Percentiles rank a stretch among this genome's conserved stretches.
Conservation (phyloP, 2,329 filamentous ascomycete genomes). For the Pseudopithomyces maydicus region DNA sequence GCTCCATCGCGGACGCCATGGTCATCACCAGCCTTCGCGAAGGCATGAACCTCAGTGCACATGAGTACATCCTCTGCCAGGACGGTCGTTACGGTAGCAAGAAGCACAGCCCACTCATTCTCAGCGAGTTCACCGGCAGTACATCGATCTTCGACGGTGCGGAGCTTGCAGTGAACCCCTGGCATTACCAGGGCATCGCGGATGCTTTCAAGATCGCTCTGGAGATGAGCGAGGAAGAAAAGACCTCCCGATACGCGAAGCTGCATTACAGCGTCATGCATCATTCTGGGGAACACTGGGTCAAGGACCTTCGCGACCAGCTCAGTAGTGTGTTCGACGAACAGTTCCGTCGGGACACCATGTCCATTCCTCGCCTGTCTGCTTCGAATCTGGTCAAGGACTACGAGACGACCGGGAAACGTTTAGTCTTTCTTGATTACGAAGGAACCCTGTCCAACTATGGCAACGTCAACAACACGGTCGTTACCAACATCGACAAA, state of each 20-base stretch:
- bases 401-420: constrained; percentile 69
- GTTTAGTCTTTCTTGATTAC: constrained; percentile 90
- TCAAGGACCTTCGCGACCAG: constrained; percentile 72
- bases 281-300: constrained; percentile 87
- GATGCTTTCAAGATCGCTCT: constrained; percentile 83
- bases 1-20: constrained; percentile 86
- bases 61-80: constrained; percentile 93
- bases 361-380: constrained; percentile 83
- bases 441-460: constrained; percentile 90
- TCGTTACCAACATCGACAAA: constrained; percentile 83
- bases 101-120: constrained; percentile 85
- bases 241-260: constrained; percentile 72
- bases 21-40: constrained; percentile 96
- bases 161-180: constrained; percentile 88
- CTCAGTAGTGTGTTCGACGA: constrained; percentile 80
- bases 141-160: constrained; percentile 81
- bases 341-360: constrained; percentile 82
- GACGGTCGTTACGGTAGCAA: constrained; percentile 74
- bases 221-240: constrained; percentile 78
- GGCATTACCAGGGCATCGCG: constrained; percentile 89
- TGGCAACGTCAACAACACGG: constrained; percentile 82
- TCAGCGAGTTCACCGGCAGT: constrained; percentile 95
- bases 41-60: constrained; percentile 95
- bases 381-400: constrained; percentile 65
- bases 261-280: constrained; percentile 75